Conservation (phyloP, 495 filamentous ascomycete genomes). For the Lindgomyces ingoldianus region DNA sequence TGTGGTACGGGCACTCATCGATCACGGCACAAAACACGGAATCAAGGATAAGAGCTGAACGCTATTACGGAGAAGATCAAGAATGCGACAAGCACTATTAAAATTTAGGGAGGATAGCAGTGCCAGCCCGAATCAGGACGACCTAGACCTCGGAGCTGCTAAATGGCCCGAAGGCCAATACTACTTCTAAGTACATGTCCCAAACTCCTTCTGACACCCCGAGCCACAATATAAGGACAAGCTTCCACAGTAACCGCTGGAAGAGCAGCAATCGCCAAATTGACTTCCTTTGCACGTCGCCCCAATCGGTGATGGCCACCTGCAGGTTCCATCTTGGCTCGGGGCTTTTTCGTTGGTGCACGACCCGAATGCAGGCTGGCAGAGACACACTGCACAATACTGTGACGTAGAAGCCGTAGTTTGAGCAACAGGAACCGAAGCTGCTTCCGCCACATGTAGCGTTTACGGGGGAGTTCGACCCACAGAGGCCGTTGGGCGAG, state of each 20-base stretch:
- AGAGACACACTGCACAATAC: not conserved
- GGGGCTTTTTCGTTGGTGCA: not conserved
- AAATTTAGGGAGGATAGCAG: not conserved
- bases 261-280: not conserved
- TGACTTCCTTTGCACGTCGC: not conserved
- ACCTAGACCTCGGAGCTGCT: not conserved
- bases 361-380: not conserved
- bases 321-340: not conserved
- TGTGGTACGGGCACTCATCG: not conserved
- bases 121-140: not conserved
- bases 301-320: not conserved
- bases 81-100: not conserved
- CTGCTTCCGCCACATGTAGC: not conserved
- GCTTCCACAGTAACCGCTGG: not conserved
- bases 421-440: conserved; percentile 2
- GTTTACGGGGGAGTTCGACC: not conserved
- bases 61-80: not conserved
- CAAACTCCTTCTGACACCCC: conserved; percentile 1
- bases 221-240: not conserved
- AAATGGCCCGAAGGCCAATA: not conserved
- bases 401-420: not conserved
- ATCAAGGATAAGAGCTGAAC: not conserved
- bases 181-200: not conserved
- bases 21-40: not conserved
- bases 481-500: not conserved